Evolutionary conservation across 441 rosid genomes (phyloP).

Genomic region (Pelargonium myrrhifolium): DNA sequence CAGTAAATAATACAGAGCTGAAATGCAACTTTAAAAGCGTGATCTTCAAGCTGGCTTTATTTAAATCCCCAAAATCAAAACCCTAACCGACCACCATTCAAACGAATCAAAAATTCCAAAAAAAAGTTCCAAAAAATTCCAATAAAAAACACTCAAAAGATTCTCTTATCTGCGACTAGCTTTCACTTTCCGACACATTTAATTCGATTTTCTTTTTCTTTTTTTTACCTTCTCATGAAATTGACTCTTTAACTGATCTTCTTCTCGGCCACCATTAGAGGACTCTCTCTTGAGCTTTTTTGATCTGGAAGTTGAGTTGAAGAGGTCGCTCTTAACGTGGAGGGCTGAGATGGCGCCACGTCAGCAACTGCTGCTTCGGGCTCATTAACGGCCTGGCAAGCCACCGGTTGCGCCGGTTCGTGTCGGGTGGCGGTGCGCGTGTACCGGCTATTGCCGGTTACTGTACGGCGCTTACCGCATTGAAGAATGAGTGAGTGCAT

Average conservation of each 20-base stretch:
- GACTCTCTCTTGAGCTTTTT: not conserved
- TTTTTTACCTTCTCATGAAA: slow-evolving; percentile 2
- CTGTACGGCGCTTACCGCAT: slow-evolving; percentile 24
- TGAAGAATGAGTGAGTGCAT: slow-evolving; percentile 27
- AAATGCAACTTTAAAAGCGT: slow-evolving; percentile 51
- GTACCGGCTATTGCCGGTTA: slow-evolving; percentile 27
- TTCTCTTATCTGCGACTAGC: slow-evolving; percentile 15
- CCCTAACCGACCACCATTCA: slow-evolving; percentile 38
- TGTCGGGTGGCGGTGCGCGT: slow-evolving; percentile 24
- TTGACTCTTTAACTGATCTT: slow-evolving; percentile 17
- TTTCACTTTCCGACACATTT: slow-evolving; percentile 26
- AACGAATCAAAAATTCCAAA: slow-evolving; percentile 32
- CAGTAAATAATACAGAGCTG: slow-evolving; percentile 22
- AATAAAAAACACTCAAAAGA: slow-evolving; percentile 23
- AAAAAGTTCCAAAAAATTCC: slow-evolving; percentile 11
- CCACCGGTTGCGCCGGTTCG: slow-evolving; percentile 37
- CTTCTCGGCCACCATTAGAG: slow-evolving; percentile 4
- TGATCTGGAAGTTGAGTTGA: slow-evolving; percentile 5
- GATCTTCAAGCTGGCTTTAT: slow-evolving; percentile 40
- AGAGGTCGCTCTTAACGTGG: not conserved
- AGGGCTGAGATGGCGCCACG: slow-evolving; percentile 22
- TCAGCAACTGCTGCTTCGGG: slow-evolving; percentile 14
- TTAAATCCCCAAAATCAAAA: slow-evolving; percentile 24
- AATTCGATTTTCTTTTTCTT: slow-evolving; percentile 9
- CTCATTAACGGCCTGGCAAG: slow-evolving; percentile 13